Evolutionary conservation across 1,284 basidiomycete genomes (phyloP), one percentile per base, ranked within the genome.

Genomic region (Ceratobasidium sp.): DNA sequence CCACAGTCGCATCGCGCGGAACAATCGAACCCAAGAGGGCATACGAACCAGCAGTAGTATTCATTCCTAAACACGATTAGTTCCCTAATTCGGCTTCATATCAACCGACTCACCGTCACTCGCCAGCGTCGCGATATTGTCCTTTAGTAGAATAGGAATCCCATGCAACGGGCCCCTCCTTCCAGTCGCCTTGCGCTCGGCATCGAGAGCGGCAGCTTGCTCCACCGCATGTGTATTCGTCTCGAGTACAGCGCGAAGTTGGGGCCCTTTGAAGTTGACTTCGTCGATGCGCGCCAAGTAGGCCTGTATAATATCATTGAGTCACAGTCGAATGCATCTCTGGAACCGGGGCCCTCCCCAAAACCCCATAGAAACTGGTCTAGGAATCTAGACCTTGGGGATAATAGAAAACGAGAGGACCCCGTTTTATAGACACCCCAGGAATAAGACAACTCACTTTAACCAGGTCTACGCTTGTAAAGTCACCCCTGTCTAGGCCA

Each of bases 1-100:
- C 84, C 2, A 89, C 85, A 0, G 83, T 83, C 1, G 89, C 85
- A 74, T 91, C 89, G 17, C 83, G 80, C 0, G 86, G 85, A 3
- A 88, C 84, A 43, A 89, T 76, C 0, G 86, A 87, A 1, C 80
- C 80, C 2, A 87, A 77, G 1, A 89, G 80, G 8, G 82, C 82
- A 72, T 83, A 87, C 0, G 86, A 87, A 1, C 87, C 87, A 53
- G 72, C 72, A 29, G 72, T 73, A 0, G 72, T 73, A 40, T 71
- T 70, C 70, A 71, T 71, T 27, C 70, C 72, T 73, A 45, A 20
- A 22, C 31, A 27, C 8, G 20, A 22, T 1, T 20, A 10, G 1
- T 38, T 27, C n/a, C n/a, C n/a, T n/a, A n/a, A n/a, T n/a, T n/a
- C n/a, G n/a, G n/a, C n/a, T n/a, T n/a, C n/a, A n/a, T n/a, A n/a